Evolutionary conservation across 1,284 basidiomycete species (phyloP).

Genomic region (Ceratobasidium sp.): DNA sequence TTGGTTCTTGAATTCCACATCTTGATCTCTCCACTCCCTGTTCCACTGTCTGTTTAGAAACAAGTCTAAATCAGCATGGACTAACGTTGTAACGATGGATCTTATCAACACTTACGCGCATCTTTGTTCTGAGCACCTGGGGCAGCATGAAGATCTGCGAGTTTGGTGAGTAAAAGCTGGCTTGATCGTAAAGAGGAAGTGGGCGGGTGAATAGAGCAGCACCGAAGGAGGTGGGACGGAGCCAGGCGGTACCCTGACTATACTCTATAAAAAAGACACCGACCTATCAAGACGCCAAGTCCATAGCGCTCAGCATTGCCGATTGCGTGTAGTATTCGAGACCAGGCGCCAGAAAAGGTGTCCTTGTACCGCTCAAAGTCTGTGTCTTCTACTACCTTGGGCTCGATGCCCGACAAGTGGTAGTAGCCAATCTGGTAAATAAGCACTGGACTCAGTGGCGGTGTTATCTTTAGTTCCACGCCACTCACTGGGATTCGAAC

Average conservation of each 20-base stretch:
- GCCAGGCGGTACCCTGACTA: neutral
- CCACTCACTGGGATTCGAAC: constrained; percentile 81
- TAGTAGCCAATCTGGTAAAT: constrained; percentile 77
- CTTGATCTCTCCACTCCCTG: constrained; percentile 56
- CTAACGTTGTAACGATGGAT: neutral
- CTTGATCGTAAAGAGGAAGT: neutral
- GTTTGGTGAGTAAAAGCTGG: neutral
- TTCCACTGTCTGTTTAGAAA: constrained; percentile 62
- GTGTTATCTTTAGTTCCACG: constrained; percentile 44
- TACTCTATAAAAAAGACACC: constrained; percentile 44
- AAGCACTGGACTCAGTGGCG: neutral
- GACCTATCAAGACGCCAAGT: constrained; percentile 85
- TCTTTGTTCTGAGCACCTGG: constrained; percentile 81
- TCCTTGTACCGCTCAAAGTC: constrained; percentile 70
- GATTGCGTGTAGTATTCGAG: constrained; percentile 73
- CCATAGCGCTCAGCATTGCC: constrained; percentile 68
- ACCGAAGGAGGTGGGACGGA: neutral
- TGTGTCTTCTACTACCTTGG: constrained; percentile 73
- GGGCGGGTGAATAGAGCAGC: neutral
- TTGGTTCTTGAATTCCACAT: constrained; percentile 59
- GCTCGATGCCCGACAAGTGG: constrained; percentile 72
- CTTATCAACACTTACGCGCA: constrained; percentile 28
- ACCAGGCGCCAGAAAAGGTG: constrained; percentile 80
- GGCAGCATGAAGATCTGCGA: constrained; percentile 76
- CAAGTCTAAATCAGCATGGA: constrained; percentile 53